phyloP scores from a whole-genome alignment of 2,329 filamentous ascomycete species.

The Elsinoe fawcettii region DNA sequence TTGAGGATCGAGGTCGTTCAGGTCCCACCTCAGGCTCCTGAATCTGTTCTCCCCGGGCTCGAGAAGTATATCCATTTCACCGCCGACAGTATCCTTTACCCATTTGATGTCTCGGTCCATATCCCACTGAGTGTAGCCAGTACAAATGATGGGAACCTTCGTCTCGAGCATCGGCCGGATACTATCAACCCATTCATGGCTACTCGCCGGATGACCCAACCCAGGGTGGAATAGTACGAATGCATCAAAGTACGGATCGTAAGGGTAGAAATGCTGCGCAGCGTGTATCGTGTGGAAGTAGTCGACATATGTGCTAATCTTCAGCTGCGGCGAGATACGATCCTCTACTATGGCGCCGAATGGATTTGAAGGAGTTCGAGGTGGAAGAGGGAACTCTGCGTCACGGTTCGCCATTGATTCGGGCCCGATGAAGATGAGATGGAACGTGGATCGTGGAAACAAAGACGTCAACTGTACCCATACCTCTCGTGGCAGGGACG shows the following conservation, averaged over 20 bases:
- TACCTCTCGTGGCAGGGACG: constrained; percentile 83
- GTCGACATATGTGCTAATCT: constrained; percentile 95
- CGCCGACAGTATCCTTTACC: constrained; percentile 74
- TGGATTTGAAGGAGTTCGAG: constrained; percentile 76
- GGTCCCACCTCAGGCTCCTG: constrained; percentile 88
- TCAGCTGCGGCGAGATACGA: constrained; percentile 77
- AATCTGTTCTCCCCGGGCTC: constrained; percentile 92
- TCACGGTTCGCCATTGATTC: constrained; percentile 95
- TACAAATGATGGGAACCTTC: constrained; percentile 88
- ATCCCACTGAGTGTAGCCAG: constrained; percentile 91
- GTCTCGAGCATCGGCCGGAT: constrained; percentile 86
- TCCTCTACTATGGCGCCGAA: constrained; percentile 94
- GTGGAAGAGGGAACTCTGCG: constrained; percentile 81
- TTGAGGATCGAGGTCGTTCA: constrained; percentile 91
- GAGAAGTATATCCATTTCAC: constrained; percentile 86
- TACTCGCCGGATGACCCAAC: constrained; percentile 84
- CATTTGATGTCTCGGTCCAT: constrained; percentile 89
- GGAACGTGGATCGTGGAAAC: constrained; percentile 85
- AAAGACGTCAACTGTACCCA: constrained; percentile 93
- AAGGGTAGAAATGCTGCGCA: constrained; percentile 82
- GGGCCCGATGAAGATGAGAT: constrained; percentile 89
- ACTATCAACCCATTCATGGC: constrained; percentile 89
- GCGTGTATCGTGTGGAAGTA: constrained; percentile 97
- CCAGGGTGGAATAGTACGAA: constrained; percentile 97
- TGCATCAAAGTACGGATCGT: constrained; percentile 97